Evolutionary conservation across 1,139 yeast genomes (phyloP), one percentile per base, ranked within the genome.

Genomic region (Magnusiomyces paraingens): DNA sequence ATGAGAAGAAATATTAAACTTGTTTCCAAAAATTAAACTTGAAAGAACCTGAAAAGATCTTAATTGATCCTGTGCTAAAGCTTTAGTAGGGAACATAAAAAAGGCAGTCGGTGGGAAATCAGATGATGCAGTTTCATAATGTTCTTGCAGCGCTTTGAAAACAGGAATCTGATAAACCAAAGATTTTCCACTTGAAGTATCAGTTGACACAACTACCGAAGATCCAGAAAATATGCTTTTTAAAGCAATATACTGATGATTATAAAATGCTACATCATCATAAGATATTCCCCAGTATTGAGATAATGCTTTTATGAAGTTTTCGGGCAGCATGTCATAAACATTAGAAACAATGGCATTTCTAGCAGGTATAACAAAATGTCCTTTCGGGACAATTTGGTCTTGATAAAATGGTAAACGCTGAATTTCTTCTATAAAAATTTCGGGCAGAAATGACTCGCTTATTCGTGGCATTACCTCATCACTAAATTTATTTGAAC

Each of bases 171-270:
- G 99, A 65, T 90, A 93, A 36, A 94, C 86, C 53, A 93, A 72
- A 0, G 98, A 90, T 63, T 93, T 93, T 45, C 99, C 99, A 0
- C 97, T 89, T 0, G 97, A 89, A 0, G 99, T 93, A 0, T 97
- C 82, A 0, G 99, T 94, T 20, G 96, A 84, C 0, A 91, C 83
- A 44, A 93, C 86, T 1, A 90, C 89, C 67, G 91, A 83, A 46
- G 76, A 72, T 1, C 80, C 80, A 0, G 70, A 64, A 51, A 75
- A 64, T 14, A 89, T 70, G 0, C 82, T 76, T 54, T 80, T 77
- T 5, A 93, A 67, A 0, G 97, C 96, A 50, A 80, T 78, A 0
- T 86, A 81, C 66, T 93, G 99, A 68, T 93, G 99, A 0, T 80
- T 66, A 65, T 90, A 93, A 44, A 93, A 76, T 4, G 75, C 73